Percentiles rank a stretch among this genome's conserved stretches.
phyloP scores from a whole-genome alignment of 1,139 yeast genomes.

The Suhomyces kunorum region DNA sequence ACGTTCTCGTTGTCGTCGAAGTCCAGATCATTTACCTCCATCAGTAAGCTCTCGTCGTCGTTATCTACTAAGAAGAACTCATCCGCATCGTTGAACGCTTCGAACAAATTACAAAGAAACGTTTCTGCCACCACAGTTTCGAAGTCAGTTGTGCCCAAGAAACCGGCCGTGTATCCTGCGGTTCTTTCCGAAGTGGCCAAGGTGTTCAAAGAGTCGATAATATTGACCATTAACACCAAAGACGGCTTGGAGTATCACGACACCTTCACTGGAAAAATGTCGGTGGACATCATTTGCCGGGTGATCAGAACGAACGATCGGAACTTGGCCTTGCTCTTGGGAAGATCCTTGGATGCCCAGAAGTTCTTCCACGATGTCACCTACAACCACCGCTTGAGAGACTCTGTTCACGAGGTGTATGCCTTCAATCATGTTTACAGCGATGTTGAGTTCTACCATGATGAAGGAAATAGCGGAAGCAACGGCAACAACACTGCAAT shows the following conservation, averaged over 20 bases:
- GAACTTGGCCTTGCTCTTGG: conserved; percentile 81
- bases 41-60: conserved; percentile 42
- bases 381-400: conserved; percentile 88
- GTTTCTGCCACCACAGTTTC: conserved; percentile 34
- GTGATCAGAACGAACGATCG: conserved; percentile 90
- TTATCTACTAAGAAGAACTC: conserved; percentile 46
- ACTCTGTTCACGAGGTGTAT: conserved; percentile 83
- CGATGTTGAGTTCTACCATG: conserved; percentile 42
- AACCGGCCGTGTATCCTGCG: conserved; percentile 85
- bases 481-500: conserved; percentile 20
- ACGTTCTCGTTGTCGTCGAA: conserved; percentile 44
- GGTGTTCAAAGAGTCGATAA: conserved; percentile 69
- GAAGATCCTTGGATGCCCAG: conserved; percentile 93
- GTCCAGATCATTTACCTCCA: conserved; percentile 46
- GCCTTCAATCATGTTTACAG: conserved; percentile 68
- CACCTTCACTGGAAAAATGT: conserved; percentile 92
- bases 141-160: conserved; percentile 47
- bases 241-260: conserved; percentile 95
- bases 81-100: conserved; percentile 27
- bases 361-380: conserved; percentile 94
- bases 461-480: conserved; percentile 24
- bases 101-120: conserved; percentile 29
- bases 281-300: conserved; percentile 83
- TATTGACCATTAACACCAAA: conserved; percentile 77
- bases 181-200: conserved; percentile 81